A percentile compares a stretch with the other conserved stretches of the same genome.
phyloP scores from a whole-genome alignment of 1,139 yeast genomes.

The Cylindricascospora bacillispora region DNA sequence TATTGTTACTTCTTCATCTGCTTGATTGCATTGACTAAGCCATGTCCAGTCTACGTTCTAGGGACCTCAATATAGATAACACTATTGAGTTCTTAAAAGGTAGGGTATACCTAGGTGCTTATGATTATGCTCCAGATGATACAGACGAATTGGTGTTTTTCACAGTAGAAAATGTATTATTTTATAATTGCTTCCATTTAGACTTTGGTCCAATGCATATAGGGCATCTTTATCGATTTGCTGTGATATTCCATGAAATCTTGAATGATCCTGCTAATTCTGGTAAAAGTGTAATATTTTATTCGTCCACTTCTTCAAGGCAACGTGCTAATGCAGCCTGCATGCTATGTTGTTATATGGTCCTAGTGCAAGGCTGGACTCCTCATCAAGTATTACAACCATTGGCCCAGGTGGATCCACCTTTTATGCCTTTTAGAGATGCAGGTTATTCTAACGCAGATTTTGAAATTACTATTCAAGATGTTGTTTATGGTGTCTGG shows the following conservation, averaged over 20 bases:
- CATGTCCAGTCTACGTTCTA: background rate
- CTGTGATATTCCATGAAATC: constrained; percentile 84
- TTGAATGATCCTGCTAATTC: constrained; percentile 75
- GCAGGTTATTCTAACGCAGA: constrained; percentile 97
- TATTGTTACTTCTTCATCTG: no score
- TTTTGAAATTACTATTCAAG: constrained; percentile 85
- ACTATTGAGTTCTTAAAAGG: constrained; percentile 35
- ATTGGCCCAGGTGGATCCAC: constrained; percentile 82
- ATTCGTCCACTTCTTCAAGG: constrained; percentile 69
- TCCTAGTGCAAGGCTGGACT: constrained; percentile 91
- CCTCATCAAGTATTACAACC: constrained; percentile 97
- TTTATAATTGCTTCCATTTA: constrained; percentile 84
- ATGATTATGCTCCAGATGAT: constrained; percentile 66
- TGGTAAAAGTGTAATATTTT: constrained; percentile 82
- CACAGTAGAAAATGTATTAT: constrained; percentile 83
- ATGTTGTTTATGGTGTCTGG: constrained; percentile 93
- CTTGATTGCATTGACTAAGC: no score
- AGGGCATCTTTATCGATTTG: constrained; percentile 87
- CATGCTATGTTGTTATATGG: constrained; percentile 86
- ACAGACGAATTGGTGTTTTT: constrained; percentile 69
- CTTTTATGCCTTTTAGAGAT: constrained; percentile 88
- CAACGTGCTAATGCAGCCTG: constrained; percentile 92
- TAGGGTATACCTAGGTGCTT: constrained; percentile 84
- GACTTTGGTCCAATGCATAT: constrained; percentile 95
- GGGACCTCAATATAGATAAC: constrained; percentile 16